Conservation (phyloP, 805 yeast genomes). For the Teunomyces gatunensis region DNA sequence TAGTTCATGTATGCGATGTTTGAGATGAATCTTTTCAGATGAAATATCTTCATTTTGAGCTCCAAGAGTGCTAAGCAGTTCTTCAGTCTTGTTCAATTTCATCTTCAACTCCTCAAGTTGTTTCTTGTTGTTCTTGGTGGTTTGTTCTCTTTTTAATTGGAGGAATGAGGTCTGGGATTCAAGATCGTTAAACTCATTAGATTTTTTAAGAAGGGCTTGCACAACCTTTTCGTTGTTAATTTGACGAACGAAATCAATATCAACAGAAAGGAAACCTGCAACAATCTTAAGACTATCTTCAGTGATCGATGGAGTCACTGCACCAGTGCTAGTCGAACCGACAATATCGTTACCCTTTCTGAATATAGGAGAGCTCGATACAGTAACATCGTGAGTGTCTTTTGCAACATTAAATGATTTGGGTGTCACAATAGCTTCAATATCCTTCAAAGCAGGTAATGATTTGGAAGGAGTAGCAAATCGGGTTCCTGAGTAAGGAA, state of each 20-base stretch:
- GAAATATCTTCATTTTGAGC: conserved; percentile 1
- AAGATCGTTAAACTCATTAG: conserved; percentile 27
- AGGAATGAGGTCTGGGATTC: conserved; percentile 29
- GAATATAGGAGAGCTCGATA: conserved; percentile 21
- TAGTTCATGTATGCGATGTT: conserved; percentile 8
- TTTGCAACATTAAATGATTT: conserved; percentile 40
- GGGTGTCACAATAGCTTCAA: conserved; percentile 40
- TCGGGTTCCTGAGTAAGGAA: conserved; percentile 11
- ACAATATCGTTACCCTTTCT: neutral
- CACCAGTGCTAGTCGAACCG: neutral
- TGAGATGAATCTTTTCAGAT: neutral
- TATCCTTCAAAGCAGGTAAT: conserved; percentile 42
- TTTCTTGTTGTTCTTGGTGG: conserved; percentile 20
- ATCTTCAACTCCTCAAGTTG: conserved; percentile 22
- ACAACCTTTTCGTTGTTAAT: conserved; percentile 14
- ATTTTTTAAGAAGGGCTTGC: conserved; percentile 20
- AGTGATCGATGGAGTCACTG: neutral
- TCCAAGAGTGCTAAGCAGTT: conserved; percentile 4
- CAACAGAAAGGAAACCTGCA: conserved; percentile 28
- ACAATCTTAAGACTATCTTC: conserved; percentile 15
- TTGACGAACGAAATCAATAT: conserved; percentile 13
- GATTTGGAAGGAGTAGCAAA: conserved; percentile 42
- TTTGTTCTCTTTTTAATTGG: conserved; percentile 35
- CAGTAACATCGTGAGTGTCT: conserved; percentile 20
- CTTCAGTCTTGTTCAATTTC: conserved; percentile 13